Percentiles rank a stretch among this genome's conserved stretches.
Conservation (phyloP, 2,329 filamentous ascomycete species). For the Aspergillus alliaceus region DNA sequence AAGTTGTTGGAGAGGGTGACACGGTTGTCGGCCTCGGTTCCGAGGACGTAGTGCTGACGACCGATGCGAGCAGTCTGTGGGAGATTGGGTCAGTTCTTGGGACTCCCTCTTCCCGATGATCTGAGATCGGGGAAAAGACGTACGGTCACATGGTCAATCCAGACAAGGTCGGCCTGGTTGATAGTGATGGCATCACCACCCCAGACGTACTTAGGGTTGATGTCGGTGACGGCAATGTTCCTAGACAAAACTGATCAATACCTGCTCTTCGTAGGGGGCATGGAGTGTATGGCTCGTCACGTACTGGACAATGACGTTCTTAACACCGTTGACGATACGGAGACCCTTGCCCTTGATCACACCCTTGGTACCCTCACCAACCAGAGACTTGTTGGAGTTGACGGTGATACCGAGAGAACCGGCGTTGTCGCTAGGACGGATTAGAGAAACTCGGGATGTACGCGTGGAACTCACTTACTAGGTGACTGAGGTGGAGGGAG, state of each 20-base stretch:
- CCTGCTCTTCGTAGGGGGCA: too few species aligned
- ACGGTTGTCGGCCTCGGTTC: conserved; percentile 53
- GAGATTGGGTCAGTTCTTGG: too few species aligned
- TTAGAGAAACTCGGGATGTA: too few species aligned
- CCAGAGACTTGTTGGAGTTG: conserved; percentile 57
- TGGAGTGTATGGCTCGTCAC: background rate
- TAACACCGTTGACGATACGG: conserved; percentile 47
- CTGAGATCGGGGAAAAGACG: too few species aligned
- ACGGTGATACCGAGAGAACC: conserved; percentile 53
- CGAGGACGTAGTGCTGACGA: conserved; percentile 61
- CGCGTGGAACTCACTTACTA: too few species aligned
- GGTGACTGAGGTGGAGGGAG: conserved; percentile 45
- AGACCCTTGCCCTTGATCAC: conserved; percentile 61
- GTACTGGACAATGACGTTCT: conserved; percentile 60
- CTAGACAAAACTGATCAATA: background rate
- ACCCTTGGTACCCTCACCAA: conserved; percentile 56
- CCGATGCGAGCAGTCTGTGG: conserved; percentile 59
- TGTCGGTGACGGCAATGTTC: conserved; percentile 56
- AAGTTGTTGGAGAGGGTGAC: conserved; percentile 62
- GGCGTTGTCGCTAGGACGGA: conserved; percentile 58
- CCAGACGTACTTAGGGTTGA: conserved; percentile 62
- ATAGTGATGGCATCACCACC: conserved; percentile 60
- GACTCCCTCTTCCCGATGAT: too few species aligned
- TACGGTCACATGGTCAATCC: conserved; percentile 46
- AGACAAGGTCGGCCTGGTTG: conserved; percentile 43